Conservation (phyloP, 2,329 filamentous ascomycete genomes). For the Pseudopyrenochaeta lycopersici region DNA sequence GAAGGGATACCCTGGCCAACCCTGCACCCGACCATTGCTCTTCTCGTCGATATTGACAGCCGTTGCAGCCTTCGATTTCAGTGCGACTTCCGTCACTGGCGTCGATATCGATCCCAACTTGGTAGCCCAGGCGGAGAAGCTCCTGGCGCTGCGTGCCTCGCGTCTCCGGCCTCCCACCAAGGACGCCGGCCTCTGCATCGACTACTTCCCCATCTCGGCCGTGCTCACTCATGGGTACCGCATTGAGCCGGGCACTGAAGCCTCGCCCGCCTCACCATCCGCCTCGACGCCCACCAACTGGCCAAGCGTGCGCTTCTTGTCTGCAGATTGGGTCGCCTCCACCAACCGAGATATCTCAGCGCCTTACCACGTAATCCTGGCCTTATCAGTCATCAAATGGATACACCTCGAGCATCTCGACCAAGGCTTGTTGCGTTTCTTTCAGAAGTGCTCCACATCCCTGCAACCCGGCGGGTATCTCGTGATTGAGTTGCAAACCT, state of each 20-base stretch:
- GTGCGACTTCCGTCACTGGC: slow-evolving; percentile 48
- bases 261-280: slow-evolving; percentile 17
- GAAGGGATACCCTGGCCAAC: slow-evolving; percentile 29
- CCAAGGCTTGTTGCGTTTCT: slow-evolving; percentile 41
- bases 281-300: slow-evolving; percentile 24
- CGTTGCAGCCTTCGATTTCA: slow-evolving; percentile 48
- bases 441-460: slow-evolving; percentile 41
- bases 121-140: slow-evolving; percentile 46
- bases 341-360: slow-evolving; percentile 30
- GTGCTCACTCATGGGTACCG: slow-evolving; percentile 45
- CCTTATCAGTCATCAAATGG: slow-evolving; percentile 52
- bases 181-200: slow-evolving; percentile 21
- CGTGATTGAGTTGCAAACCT: slow-evolving; percentile 46
- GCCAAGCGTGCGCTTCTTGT: slow-evolving; percentile 42
- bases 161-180: slow-evolving; percentile 38
- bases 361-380: slow-evolving; percentile 49
- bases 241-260: slow-evolving; percentile 29
- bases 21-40: slow-evolving; percentile 42
- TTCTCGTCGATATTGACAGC: slow-evolving; percentile 38
- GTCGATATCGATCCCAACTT: slow-evolving; percentile 51
- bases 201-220: slow-evolving; percentile 50
- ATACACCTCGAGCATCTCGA: slow-evolving; percentile 50
- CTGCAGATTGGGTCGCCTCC: slow-evolving; percentile 45
- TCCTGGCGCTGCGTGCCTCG: slow-evolving; percentile 48
- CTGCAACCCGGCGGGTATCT: slow-evolving; percentile 42